Conservation (phyloP, 305 asterid genomes). For the Nicotiana rustica region DNA sequence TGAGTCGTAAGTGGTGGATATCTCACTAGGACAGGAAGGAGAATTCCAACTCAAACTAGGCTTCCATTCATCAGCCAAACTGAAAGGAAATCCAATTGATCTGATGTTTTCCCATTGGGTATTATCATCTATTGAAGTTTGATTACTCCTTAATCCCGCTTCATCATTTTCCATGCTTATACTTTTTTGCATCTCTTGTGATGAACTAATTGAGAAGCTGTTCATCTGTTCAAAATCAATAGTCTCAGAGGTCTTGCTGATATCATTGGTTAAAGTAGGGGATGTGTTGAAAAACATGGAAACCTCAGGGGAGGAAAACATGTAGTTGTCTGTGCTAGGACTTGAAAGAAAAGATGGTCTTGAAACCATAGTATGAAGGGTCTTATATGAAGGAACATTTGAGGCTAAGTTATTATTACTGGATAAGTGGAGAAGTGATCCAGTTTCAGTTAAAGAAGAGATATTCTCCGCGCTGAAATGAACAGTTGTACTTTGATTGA, state of each 20-base stretch:
- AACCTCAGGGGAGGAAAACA: conserved; percentile 51
- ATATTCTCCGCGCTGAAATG: conserved; percentile 52
- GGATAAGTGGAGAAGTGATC: conserved; percentile 38
- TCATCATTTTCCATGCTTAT: conserved; percentile 43
- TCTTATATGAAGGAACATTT: conserved; percentile 42
- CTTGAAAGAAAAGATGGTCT: conserved; percentile 43
- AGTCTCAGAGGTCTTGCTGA: conserved; percentile 42
- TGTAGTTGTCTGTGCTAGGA: conserved; percentile 49
- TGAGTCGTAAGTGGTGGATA: conserved; percentile 59
- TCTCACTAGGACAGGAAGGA: conserved; percentile 69
- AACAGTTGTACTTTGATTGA: conserved; percentile 43
- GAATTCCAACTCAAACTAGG: conserved; percentile 69
- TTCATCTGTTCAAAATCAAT: conserved; percentile 49
- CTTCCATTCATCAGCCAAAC: conserved; percentile 49
- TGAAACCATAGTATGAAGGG: conserved; percentile 21
- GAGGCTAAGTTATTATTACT: conserved; percentile 33
- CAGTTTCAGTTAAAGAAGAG: conserved; percentile 41
- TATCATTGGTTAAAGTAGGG: conserved; percentile 41
- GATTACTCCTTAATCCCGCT: conserved; percentile 43
- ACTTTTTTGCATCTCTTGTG: conserved; percentile 51
- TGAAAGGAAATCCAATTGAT: conserved; percentile 73
- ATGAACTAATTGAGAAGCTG: conserved; percentile 44
- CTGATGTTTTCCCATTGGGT: conserved; percentile 53
- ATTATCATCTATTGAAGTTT: conserved; percentile 28
- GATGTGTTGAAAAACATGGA: conserved; percentile 52